phyloP scores from a whole-genome alignment of 1,139 yeast genomes.

The Kodamaea arcana region DNA sequence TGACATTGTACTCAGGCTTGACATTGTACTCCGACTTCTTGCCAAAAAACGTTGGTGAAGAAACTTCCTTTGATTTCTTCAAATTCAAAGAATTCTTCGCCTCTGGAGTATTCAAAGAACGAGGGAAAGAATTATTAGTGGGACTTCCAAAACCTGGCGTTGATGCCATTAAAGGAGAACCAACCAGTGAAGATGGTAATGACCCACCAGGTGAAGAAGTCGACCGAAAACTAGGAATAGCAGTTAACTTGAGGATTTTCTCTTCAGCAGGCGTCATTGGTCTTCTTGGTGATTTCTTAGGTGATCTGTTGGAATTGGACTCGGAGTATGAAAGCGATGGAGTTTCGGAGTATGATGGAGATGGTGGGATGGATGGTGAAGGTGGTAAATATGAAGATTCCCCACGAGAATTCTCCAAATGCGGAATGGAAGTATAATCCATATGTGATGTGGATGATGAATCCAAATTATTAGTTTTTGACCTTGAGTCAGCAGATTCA shows the following conservation, averaged over 20 bases:
- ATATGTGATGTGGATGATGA: too few relatives aligned
- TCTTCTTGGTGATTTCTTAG: slow-evolving; percentile 20
- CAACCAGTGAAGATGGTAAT: background rate
- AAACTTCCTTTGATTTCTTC: background rate
- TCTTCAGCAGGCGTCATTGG: slow-evolving; percentile 29
- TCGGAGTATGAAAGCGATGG: too few relatives aligned
- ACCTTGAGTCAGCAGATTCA: slow-evolving; percentile 1
- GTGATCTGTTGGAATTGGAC: slow-evolving; percentile 2
- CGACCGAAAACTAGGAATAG: slow-evolving; percentile 15
- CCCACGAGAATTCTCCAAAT: background rate
- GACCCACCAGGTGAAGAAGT: slow-evolving; percentile 3
- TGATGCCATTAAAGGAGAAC: background rate
- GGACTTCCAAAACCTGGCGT: background rate
- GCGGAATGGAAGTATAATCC: too few relatives aligned
- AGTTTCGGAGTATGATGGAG: too few relatives aligned
- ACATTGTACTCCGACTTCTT: background rate
- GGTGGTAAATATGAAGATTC: background rate
- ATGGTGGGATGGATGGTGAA: too few relatives aligned
- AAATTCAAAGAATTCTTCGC: background rate
- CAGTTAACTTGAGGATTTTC: slow-evolving; percentile 25
- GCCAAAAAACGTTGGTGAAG: background rate
- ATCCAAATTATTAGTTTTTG: too few relatives aligned
- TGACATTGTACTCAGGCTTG: background rate
- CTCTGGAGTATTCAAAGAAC: slow-evolving; percentile 1
- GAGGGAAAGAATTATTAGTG: background rate